Base-by-base conservation (phyloP, 441 rosid genomes). In the Francoa sonchifolia region DNA sequence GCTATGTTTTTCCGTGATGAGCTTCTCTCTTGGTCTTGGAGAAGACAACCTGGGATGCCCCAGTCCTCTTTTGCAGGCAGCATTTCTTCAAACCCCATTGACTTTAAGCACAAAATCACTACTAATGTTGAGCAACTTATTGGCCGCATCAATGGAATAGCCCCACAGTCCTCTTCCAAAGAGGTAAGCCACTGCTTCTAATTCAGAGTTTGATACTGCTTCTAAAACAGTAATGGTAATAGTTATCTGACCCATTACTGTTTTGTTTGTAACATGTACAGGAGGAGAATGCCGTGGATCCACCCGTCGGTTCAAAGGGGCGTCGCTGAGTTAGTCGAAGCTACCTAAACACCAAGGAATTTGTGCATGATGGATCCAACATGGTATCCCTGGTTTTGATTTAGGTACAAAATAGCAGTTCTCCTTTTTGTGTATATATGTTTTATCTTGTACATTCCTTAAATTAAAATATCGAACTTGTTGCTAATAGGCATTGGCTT, bases 311-410 rank as follows among this genome's bases (percentile, higher is more conserved):
- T 87, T 39, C 99, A 92, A 53, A 71, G 94, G 50, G 95, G 97
- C 1, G 89, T 87, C 48, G 61, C 57, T 4, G 95, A 79, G 49
- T 56, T 87, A 69, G 94, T 92, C 19, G 94, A 83, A 34, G 89
- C 95, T 10, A 95, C 95, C 37, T 65, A 83, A 71, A 51, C 72
- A 4, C 92, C 95, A 0, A 80, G 92, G 50, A 79, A 83, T 66
- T 64, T 92, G 43, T 92, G 97, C 55, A 87, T 81, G 95, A 87
- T 87, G 95, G 97, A 92, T 66, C 99, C 97, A 33, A 92, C 97
- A n/a, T 92, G 99, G 99, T 95, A 87, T 69, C 99, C 99, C 10
- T 92, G 97, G 99, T 92, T 92, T 74, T 87, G 52, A 73, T 39
- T 28, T 8, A n/a, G 13, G 15, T n/a, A n/a, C n/a, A n/a, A n/a